phyloP scores from a whole-genome alignment of 140 eudicot genomes.

The Senecio squalidus region DNA sequence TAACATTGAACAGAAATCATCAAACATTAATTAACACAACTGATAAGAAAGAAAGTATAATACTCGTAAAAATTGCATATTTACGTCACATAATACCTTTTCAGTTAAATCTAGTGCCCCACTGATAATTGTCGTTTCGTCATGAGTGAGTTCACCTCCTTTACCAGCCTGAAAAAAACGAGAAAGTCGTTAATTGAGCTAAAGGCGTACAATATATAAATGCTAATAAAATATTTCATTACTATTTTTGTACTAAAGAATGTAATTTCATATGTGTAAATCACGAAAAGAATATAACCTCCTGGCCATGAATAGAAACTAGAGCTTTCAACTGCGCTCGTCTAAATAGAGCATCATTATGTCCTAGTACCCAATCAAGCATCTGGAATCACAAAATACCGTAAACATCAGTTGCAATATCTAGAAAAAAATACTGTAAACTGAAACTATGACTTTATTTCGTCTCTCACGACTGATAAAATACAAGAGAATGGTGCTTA shows the following conservation, averaged over 20 bases:
- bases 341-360: conserved; percentile 82
- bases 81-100: conserved; percentile 53
- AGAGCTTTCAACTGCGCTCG: conserved; percentile 97
- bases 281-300: conserved; percentile 44
- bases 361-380: conserved; percentile 84
- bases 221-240: background rate
- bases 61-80: background rate
- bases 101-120: conserved; percentile 97
- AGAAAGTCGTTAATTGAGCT: conserved; percentile 4
- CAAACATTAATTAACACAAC: background rate
- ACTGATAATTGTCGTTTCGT: conserved; percentile 95
- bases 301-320: conserved; percentile 91
- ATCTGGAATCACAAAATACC: conserved; percentile 44
- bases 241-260: background rate
- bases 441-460: background rate
- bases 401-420: conserved; percentile 1
- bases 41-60: background rate
- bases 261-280: background rate
- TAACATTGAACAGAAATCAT: background rate
- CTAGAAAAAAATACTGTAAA: background rate
- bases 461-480: background rate
- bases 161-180: conserved; percentile 70
- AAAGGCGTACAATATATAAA: background rate
- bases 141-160: conserved; percentile 99
- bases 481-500: conserved; percentile 16